Evolutionary conservation across 1,284 basidiomycete genomes (phyloP), one percentile per base, ranked within the genome.

Genomic region (Cutaneotrichosporon daszewskae): DNA sequence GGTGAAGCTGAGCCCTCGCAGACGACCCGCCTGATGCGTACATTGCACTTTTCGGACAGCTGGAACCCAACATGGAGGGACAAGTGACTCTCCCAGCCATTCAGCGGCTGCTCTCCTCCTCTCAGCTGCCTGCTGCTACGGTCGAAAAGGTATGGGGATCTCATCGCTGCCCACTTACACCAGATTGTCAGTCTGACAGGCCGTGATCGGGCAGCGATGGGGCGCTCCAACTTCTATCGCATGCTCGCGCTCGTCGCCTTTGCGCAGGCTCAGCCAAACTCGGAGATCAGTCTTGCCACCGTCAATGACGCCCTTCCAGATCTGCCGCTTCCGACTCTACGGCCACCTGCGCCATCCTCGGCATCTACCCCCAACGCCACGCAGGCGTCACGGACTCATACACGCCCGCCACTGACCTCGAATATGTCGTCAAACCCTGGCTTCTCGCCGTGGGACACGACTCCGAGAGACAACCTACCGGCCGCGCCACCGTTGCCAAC

Each of bases 181-280:
- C 36, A 89, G 86, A 88, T 90, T 54, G 82, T 90, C 40, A 87
- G 82, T 64, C 74, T 88, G 25, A 85, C 48, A 0, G 47, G 29
- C 11, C 31, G 31, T 11, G 35, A 44, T 27, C 29, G 37, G n/a
- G 26, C 37, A 4, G 22, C 43, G 7, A 27, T 52, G 11, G 11
- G 29, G 19, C 55, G 62, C 13, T 52, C 64, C 20, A 88, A 92
- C 61, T 89, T 91, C 72, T 91, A 86, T 65, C 84, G 89, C 22
- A 84, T 88, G 13, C 69, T 94, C 16, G 87, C 86, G 10, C 76
- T 94, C 13, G 85, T 86, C 40, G 86, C 87, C 5, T 73, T 90
- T 17, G 86, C 86, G n/a, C 89, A 58, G 51, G 50, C 52, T 13
- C 51, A 33, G 22, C 47, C 24, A 27, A 37, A 45, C 7, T 17